Base-by-base conservation (phyloP, 805 yeast genomes). In the Pichia exigua region DNA sequence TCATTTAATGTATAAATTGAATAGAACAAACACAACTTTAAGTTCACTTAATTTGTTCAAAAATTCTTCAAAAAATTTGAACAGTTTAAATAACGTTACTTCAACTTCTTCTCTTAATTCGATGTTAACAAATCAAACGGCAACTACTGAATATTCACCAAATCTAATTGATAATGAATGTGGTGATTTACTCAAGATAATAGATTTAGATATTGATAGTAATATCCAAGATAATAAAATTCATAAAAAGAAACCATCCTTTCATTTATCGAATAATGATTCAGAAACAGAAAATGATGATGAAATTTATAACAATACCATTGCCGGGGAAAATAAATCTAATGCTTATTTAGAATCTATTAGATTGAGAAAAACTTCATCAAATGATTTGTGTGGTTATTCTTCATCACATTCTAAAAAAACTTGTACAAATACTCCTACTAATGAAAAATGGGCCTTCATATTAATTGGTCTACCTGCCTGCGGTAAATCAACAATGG, bases 391-490 rank as follows among this genome's bases (percentile, higher is more conserved):
- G 15, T 44, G 52, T 45, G 50, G 47, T 1, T 26, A 47, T 21
- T 22, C 39, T 4, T 30, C n/a, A 30, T 15, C 35, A 13, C 35
- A 12, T 30, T 30, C n/a, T 3, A 12, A 15, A 9, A 15, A 12
- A 30, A 30, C 6, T 15, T 30, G 8, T 15, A 30, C 35, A 13
- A 3, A 12, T 30, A 32, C 48, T 2, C 43, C 43, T 4, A 45
- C 45, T 47, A 47, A 49, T 24, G 47, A 50, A 44, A 68, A 68
- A 47, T 65, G 65, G 65, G 60, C 64, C 10, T 58, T 68, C 9
- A 63, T 69, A 41, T 49, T 68, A 41, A 97, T 94, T 6, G 99
- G 99, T 0, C 66, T 85, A 15, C 98, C 98, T 0, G 98, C 97
- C 0, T 76, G 97, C 47, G 99, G 99, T 4, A 92, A 92, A 67